Evolutionary conservation across 192 early-diverging fungal species (phyloP).

Genomic region (Coemansia sp.): DNA sequence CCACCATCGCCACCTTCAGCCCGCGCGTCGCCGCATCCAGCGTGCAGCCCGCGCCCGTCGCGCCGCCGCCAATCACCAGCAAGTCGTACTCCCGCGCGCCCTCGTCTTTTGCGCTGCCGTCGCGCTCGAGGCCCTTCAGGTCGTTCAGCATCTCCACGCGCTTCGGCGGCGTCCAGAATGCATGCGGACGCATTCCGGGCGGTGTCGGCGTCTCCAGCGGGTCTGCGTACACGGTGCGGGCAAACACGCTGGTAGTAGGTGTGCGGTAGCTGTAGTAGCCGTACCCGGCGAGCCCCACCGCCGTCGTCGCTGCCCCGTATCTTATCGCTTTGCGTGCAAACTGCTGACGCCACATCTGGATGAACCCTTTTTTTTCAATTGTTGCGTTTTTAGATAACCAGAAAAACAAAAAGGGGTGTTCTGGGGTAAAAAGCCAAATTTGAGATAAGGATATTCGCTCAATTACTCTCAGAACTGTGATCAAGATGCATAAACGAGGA

Average conservation of each 20-base stretch:
- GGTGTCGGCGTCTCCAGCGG: constrained; percentile 32
- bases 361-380: not conserved
- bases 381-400: too few species aligned
- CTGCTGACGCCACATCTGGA: constrained; percentile 44
- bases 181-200: constrained; percentile 54
- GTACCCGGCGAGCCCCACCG: constrained; percentile 20
- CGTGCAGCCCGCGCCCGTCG: constrained; percentile 89
- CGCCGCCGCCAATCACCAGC: constrained; percentile 91
- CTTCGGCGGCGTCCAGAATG: constrained; percentile 74
- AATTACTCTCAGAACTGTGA: not conserved
- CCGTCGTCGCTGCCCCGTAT: constrained; percentile 28
- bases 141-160: constrained; percentile 69
- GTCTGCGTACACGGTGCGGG: constrained; percentile 28
- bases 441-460: not conserved
- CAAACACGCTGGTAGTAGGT: constrained; percentile 8
- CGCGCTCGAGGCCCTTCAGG: constrained; percentile 53
- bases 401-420: not conserved
- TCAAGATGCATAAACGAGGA: not conserved
- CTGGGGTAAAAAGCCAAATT: too few species aligned
- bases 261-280: constrained; percentile 21
- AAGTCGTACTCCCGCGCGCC: constrained; percentile 69
- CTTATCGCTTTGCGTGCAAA: constrained; percentile 21
- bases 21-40: constrained; percentile 93
- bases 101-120: constrained; percentile 44
- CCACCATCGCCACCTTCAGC: constrained; percentile 89